Evolutionary conservation across 1,284 basidiomycete genomes (phyloP).

Genomic region (Leccinum fallax): DNA sequence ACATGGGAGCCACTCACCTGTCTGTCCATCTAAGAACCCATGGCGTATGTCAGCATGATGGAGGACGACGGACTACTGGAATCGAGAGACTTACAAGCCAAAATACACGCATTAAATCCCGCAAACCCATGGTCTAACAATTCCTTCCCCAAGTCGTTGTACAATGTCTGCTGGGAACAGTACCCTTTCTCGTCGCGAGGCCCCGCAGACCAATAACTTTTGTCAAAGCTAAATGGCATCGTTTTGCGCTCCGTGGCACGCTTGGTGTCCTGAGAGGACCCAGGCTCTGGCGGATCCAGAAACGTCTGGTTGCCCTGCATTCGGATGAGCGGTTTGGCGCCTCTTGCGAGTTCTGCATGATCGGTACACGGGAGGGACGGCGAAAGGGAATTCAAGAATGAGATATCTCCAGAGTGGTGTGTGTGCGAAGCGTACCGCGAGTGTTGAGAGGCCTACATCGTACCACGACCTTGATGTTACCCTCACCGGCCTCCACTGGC

Average conservation of each 20-base stretch:
- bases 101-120: conserved; percentile 97
- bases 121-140: conserved; percentile 93
- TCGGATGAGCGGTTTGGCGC: conserved; percentile 88
- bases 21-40: conserved; percentile 71
- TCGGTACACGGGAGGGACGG: conserved; percentile 9
- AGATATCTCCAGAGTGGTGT: conserved; percentile 6
- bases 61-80: background rate
- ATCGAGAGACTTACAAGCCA: conserved; percentile 81
- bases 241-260: conserved; percentile 86
- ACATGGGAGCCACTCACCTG: conserved; percentile 54
- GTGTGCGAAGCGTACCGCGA: conserved; percentile 63
- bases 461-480: conserved; percentile 96
- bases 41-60: conserved; percentile 6
- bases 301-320: conserved; percentile 94
- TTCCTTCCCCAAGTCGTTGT: conserved; percentile 94
- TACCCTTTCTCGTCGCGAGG: conserved; percentile 85
- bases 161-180: conserved; percentile 92
- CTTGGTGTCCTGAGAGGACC: conserved; percentile 68
- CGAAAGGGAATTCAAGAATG: conserved; percentile 5
- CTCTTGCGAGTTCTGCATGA: conserved; percentile 79
- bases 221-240: conserved; percentile 92
- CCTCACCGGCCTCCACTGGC: conserved; percentile 62
- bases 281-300: conserved; percentile 84
- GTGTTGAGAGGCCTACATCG: conserved; percentile 94
- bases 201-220: conserved; percentile 94